Percentiles rank a stretch among this genome's conserved stretches.
These are phyloP conservation scores for Talaromyces wortmannii DNA, from an alignment of 495 filamentous ascomycete genomes.

Conservation along the genomic window DNA sequence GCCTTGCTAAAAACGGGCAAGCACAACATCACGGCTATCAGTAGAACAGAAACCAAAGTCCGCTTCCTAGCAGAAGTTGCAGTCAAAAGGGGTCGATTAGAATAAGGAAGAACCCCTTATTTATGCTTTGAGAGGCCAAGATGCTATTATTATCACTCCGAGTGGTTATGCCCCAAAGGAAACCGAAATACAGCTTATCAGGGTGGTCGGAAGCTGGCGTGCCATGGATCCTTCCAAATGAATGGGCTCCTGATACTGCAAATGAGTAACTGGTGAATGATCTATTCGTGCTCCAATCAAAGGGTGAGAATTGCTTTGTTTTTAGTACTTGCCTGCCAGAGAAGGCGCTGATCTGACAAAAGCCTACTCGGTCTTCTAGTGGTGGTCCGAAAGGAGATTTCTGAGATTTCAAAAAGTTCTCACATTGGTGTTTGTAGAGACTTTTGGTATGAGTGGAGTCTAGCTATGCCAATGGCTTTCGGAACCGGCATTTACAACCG, in stretches of 20 bases:
- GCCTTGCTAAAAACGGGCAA: conserved; percentile 41
- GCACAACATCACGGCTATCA: conserved; percentile 46
- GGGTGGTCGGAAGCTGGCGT: conserved; percentile 59
- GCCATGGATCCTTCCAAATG: conserved; percentile 55
- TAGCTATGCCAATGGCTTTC: conserved; percentile 20
- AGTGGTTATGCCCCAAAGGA: conserved; percentile 25
- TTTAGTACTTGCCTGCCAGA: background rate
- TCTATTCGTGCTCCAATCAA: conserved; percentile 10
- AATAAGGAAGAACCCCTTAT: conserved; percentile 33
- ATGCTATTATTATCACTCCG: conserved; percentile 57
- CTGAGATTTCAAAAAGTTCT: conserved; percentile 31
- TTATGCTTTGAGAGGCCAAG: conserved; percentile 40
- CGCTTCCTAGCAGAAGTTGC: conserved; percentile 35
- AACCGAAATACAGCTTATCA: conserved; percentile 40
- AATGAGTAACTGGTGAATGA: conserved; percentile 31
- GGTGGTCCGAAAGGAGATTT: conserved; percentile 22
- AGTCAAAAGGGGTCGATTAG: conserved; percentile 39
- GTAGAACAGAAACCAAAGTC: conserved; percentile 32
- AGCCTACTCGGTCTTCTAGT: background rate
- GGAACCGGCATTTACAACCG: conserved; percentile 39
- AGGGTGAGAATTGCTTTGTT: conserved; percentile 1
- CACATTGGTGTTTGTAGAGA: conserved; percentile 42
- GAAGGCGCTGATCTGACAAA: background rate
- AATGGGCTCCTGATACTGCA: conserved; percentile 34
- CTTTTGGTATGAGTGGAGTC: conserved; percentile 50